phyloP scores from a whole-genome alignment of 2,329 filamentous ascomycete species.

The Orbilia quercus region DNA sequence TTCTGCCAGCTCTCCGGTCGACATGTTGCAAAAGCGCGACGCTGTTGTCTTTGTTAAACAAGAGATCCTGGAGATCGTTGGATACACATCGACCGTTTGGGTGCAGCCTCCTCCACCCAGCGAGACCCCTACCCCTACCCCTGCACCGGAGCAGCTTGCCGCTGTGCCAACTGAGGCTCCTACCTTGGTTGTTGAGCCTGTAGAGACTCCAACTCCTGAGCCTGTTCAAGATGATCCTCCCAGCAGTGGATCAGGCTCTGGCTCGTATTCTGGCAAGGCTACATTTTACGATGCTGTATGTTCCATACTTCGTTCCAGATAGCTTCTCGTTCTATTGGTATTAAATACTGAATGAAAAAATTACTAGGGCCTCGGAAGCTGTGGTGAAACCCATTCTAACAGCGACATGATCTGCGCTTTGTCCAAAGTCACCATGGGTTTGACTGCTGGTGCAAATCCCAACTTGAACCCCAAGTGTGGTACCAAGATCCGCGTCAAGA shows the following conservation, averaged over 20 bases:
- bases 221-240: conserved; percentile 10
- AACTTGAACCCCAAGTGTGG: conserved; percentile 60
- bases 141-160: conserved; percentile 60
- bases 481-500: conserved; percentile 55
- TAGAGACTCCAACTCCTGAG: conserved; percentile 61
- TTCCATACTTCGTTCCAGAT: not conserved
- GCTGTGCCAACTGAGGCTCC: conserved; percentile 60
- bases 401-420: conserved; percentile 59
- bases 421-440: conserved; percentile 55
- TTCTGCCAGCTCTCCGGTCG: conserved; percentile 23
- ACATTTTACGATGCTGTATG: conserved; percentile 58
- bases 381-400: conserved; percentile 44
- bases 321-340: conserved; percentile 1
- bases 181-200: conserved; percentile 61
- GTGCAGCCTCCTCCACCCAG: conserved; percentile 53
- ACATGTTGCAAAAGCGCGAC: conserved; percentile 46
- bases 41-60: conserved; percentile 54
- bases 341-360: not conserved
- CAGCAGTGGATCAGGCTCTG: conserved; percentile 1
- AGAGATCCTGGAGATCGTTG: conserved; percentile 52
- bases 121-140: conserved; percentile 59
- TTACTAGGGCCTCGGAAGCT: conserved; percentile 58
- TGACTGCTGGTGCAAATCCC: conserved; percentile 57
- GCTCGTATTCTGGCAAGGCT: conserved; percentile 37
- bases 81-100: conserved; percentile 51